Conservation (phyloP, 805 yeast species). For the Candida maltosa region DNA sequence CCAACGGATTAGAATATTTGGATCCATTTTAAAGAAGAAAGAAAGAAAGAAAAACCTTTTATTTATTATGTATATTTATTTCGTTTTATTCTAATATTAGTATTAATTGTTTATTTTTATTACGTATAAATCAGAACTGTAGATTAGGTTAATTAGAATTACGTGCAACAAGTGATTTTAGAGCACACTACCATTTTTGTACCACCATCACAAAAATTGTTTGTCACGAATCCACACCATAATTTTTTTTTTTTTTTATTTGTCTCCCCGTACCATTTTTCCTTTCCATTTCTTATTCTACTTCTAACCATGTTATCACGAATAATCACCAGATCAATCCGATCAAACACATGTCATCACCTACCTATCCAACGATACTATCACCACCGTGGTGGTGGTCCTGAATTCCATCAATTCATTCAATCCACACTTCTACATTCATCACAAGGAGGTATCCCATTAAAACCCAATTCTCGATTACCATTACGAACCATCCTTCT, state of each 20-base stretch:
- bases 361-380: neutral
- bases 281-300: neutral
- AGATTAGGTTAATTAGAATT: no score
- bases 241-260: neutral
- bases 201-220: neutral
- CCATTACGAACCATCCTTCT: slow-evolving; percentile 18
- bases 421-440: slow-evolving; percentile 1
- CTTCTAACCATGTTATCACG: no score
- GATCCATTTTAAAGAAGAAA: slow-evolving; percentile 27
- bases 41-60: no score
- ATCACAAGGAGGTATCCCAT: neutral
- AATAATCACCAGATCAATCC: neutral
- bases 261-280: slow-evolving; percentile 1
- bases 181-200: no score
- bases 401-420: neutral
- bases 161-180: no score
- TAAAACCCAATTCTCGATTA: slow-evolving; percentile 9
- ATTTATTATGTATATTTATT: no score
- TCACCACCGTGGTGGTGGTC: neutral
- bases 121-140: no score
- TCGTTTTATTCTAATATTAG: no score
- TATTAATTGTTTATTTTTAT: no score
- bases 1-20: slow-evolving; percentile 21
- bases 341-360: neutral
- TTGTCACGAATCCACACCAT: neutral